Percentiles rank a stretch among this genome's conserved stretches.
Evolutionary conservation across 2,329 filamentous ascomycete genomes (phyloP).

Genomic region (Dactylonectria macrodidyma): DNA sequence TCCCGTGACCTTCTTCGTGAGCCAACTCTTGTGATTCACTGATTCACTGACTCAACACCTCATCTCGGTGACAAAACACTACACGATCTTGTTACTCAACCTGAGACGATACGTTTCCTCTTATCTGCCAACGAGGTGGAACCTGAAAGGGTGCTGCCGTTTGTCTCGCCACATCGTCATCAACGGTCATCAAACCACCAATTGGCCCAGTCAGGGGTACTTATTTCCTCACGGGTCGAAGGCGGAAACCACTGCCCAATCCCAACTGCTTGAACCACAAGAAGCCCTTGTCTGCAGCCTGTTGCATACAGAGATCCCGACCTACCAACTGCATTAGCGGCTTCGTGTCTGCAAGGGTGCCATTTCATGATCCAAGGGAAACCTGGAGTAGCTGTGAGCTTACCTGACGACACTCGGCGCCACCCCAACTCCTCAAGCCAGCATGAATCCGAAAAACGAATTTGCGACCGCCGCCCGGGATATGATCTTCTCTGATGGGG

Average conservation of each 20-base stretch:
- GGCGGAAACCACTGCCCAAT: neutral
- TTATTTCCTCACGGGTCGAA: neutral
- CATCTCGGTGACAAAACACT: neutral
- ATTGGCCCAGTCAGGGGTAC: slow-evolving; percentile 2
- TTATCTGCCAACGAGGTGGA: neutral
- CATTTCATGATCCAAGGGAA: slow-evolving; percentile 14
- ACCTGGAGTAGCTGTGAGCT: neutral
- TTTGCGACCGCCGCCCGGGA: slow-evolving; percentile 47
- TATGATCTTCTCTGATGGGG: slow-evolving; percentile 46
- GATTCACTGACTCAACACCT: slow-evolving; percentile 24
- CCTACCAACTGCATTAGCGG: slow-evolving; percentile 25
- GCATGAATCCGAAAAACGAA: slow-evolving; percentile 43
- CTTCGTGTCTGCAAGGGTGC: slow-evolving; percentile 27
- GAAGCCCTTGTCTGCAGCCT: slow-evolving; percentile 7
- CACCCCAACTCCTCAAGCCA: slow-evolving; percentile 8
- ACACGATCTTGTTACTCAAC: neutral
- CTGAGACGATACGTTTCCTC: neutral
- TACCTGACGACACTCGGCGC: neutral
- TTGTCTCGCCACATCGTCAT: slow-evolving; percentile 3
- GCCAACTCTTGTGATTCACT: slow-evolving; percentile 39
- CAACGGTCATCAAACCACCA: neutral
- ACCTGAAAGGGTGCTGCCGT: slow-evolving; percentile 7
- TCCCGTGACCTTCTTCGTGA: slow-evolving; percentile 46
- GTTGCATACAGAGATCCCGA: neutral
- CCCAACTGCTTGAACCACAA: slow-evolving; percentile 6